A percentile compares a stretch with the other conserved stretches of the same genome.
Evolutionary conservation across 2,329 filamentous ascomycete species (phyloP).

Genomic region (Phialocephala sp.): DNA sequence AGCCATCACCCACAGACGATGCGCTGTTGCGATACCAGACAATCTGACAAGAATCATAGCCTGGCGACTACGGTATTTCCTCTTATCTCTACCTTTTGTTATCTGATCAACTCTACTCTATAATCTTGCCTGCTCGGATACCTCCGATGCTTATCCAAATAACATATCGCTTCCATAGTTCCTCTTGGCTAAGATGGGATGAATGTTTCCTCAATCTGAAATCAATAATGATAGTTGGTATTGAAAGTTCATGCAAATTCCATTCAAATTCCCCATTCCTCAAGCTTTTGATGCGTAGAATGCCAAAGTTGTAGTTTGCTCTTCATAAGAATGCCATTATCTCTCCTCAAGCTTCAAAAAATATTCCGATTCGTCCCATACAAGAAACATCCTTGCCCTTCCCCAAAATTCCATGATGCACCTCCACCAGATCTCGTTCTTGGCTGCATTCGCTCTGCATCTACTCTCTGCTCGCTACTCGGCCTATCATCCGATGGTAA

Average conservation of each 20-base stretch:
- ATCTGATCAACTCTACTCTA: not conserved
- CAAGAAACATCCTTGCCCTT: not conserved
- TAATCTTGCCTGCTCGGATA: not conserved
- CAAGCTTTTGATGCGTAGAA: constrained; percentile 5
- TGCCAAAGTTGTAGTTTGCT: not conserved
- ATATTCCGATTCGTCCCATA: not conserved
- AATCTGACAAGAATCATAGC: not conserved
- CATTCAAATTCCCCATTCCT: not conserved
- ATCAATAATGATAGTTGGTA: not conserved
- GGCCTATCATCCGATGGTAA: constrained; percentile 12
- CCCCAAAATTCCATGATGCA: constrained; percentile 15
- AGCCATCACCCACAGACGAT: not conserved
- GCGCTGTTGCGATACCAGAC: not conserved
- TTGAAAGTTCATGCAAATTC: constrained; percentile 6
- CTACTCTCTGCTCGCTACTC: constrained; percentile 14
- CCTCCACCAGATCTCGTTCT: constrained; percentile 10
- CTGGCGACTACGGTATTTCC: not conserved
- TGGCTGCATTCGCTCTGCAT: constrained; percentile 16
- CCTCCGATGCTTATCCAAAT: not conserved
- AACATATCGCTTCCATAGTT: not conserved
- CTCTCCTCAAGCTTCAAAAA: not conserved
- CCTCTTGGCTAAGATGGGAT: not conserved
- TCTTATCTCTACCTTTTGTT: not conserved
- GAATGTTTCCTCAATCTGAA: not conserved
- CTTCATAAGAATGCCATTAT: not conserved